Evolutionary conservation across 2,329 filamentous ascomycete species (phyloP), one percentile per base, ranked within the genome.

Genomic region (Fusarium sp.): DNA sequence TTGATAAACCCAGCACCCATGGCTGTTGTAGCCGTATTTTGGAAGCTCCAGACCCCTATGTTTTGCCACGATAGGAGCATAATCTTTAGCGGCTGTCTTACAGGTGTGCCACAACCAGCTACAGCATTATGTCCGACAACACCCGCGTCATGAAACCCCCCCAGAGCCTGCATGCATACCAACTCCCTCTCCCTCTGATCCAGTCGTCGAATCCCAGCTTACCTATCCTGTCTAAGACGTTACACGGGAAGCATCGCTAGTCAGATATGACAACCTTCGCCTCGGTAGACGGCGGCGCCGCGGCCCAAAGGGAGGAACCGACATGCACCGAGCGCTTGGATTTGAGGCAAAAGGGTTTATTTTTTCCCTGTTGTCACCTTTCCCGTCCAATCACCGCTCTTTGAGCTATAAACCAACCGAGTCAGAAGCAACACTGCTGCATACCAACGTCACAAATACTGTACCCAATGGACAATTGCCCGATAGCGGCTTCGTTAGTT

Each of bases 121-220:
- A 62, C 58, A 13, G n/a, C 14, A 40, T 11, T 40, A 50, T 64
- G 67, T 58, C 66, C 69, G 64, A 65, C 63, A 60, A 69, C 51
- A 59, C 59, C 64, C 67, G 71, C 66, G 71, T 68, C 62, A 69
- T 71, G 69, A 74, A 73, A 69, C 69, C 58, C 40, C 50, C 31
- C 52, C 22, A 40, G 46, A 52, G 34, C 33, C 54, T 40, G 53
- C 51, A 56, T 39, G 36, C 26, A 52, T 42, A 20, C 20, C 36
- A 14, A 40, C 34, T 34, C 39, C 14, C 31, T 36, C 31, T 51
- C 28, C 34, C 45, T 39, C 39, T 54, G 49, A 33, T 28, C 43
- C 44, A 50, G 46, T 45, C 45, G 24, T 43, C 58, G 52, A 57
- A 42, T 40, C 5, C 20, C 39, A 61, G 44, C 60, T 63, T 62